Evolutionary conservation across 2,329 filamentous ascomycete species (phyloP), one percentile per base, ranked within the genome.

Genomic region (Ascomycota sp.): DNA sequence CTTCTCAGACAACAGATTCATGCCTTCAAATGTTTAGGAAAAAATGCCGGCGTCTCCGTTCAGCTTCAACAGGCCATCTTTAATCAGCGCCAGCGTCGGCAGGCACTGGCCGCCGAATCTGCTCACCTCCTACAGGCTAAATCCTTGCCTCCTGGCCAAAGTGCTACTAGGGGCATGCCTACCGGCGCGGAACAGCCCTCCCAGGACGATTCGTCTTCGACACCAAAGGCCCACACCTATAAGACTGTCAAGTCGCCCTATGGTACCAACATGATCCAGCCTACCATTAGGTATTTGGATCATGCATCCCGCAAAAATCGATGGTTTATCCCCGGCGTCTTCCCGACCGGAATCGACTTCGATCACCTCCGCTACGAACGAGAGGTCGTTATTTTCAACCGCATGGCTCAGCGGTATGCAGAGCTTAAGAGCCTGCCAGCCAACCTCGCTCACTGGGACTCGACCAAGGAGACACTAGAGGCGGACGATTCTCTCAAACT

Each of bases 1-100:
- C 70, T 80, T 30, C 59, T 98, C 8, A 68, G 81, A 38, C 75
- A 79, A 42, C 89, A 98, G 51, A 92, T 95, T 33, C 66, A 76
- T 44, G 84, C 86, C 0, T 95, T 93, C 57, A 91, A 91, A 55
- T 66, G 83, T 42, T 63, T 98, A 4, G 76, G 80, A 6, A 91
- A 89, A 54, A 92, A 92, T 43, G 64, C 77, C 10, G 76, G 83
- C 1, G 71, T 95, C 4, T 82, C 86, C 1, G 55, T 68, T 25
- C 66, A 71, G 40, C 68, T 92, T 41, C 82, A 92, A 50, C 78
- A 86, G 47, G 72, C 78, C 33, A 73, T 95, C 28, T 92, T 84
- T 49, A 66, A 76, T 31, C 72, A 77, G 37, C 71, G 76, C 33
- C 68, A 75, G 42, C 73, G 74, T 43, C 70, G 76, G 44, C 53